Evolutionary conservation across 169 alveolate species (phyloP).

Genomic region (Plasmodium yoelii): DNA sequence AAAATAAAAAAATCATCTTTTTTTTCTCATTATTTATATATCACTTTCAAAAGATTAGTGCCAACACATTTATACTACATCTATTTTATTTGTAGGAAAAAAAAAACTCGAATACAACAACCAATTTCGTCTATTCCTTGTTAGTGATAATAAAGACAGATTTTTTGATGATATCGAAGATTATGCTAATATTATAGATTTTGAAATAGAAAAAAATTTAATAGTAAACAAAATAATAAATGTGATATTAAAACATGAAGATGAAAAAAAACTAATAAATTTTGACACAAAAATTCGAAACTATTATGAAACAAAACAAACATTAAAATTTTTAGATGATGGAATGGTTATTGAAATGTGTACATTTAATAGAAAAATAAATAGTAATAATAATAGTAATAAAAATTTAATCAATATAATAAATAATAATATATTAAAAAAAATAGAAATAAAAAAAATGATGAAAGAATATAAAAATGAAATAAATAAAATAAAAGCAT

Average conservation of each 20-base stretch:
- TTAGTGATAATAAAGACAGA: slow-evolving; percentile 59
- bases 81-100: slow-evolving; percentile 9
- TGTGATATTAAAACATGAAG: slow-evolving; percentile 55
- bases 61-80: neutral
- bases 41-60: neutral
- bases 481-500: slow-evolving; percentile 53
- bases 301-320: slow-evolving; percentile 71
- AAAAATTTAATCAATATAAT: slow-evolving; percentile 43
- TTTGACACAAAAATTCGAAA: slow-evolving; percentile 69
- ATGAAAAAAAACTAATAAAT: slow-evolving; percentile 57
- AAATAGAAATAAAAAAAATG: slow-evolving; percentile 72
- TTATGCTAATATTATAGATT: slow-evolving; percentile 57
- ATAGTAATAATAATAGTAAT: slow-evolving; percentile 4
- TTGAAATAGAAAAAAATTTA: slow-evolving; percentile 60
- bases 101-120: slow-evolving; percentile 65
- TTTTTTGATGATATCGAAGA: slow-evolving; percentile 66
- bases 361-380: slow-evolving; percentile 28
- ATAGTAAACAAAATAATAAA: slow-evolving; percentile 48
- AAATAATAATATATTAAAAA: slow-evolving; percentile 57
- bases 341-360: slow-evolving; percentile 68
- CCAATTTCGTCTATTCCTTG: slow-evolving; percentile 53
- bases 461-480: slow-evolving; percentile 67
- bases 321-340: slow-evolving; percentile 67
- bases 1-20: neutral
- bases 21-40: neutral